phyloP scores from a whole-genome alignment of 2,329 filamentous ascomycete genomes.

The Coniella lustricola region DNA sequence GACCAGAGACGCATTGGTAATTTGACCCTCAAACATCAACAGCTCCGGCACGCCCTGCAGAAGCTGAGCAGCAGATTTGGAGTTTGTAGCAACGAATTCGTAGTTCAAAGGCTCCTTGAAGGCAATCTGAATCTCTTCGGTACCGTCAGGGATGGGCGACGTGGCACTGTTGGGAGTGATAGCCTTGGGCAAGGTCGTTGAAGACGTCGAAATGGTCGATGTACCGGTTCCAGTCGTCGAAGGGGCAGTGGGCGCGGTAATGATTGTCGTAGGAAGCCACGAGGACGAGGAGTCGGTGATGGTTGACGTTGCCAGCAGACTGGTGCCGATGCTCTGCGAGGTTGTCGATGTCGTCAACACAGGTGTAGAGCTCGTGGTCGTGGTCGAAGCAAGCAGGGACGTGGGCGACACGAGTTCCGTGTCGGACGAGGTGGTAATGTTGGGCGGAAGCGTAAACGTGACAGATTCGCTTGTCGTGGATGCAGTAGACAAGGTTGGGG shows the following conservation, averaged over 20 bases:
- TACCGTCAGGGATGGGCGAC: slow-evolving; percentile 50
- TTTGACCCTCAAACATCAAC: slow-evolving; percentile 55
- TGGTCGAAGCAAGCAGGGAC: not conserved
- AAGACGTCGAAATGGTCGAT: slow-evolving; percentile 45
- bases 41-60: slow-evolving; percentile 71
- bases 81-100: slow-evolving; percentile 65
- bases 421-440: slow-evolving; percentile 7
- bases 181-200: slow-evolving; percentile 62
- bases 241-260: slow-evolving; percentile 45
- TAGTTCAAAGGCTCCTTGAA: slow-evolving; percentile 81
- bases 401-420: slow-evolving; percentile 4
- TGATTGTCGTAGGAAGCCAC: slow-evolving; percentile 55
- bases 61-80: slow-evolving; percentile 73
- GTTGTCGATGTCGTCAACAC: slow-evolving; percentile 30
- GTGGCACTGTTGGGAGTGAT: slow-evolving; percentile 63
- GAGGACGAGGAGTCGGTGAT: slow-evolving; percentile 34
- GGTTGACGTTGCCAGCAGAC: slow-evolving; percentile 30
- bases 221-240: slow-evolving; percentile 30
- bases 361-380: slow-evolving; percentile 29
- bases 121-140: slow-evolving; percentile 71
- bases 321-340: slow-evolving; percentile 13
- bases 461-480: slow-evolving; percentile 11
- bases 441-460: slow-evolving; percentile 9
- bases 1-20: slow-evolving; percentile 46
- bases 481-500: slow-evolving; percentile 8